Evolutionary conservation across 2,329 filamentous ascomycete species (phyloP).

Genomic region (Coleophoma eucalyptorum): DNA sequence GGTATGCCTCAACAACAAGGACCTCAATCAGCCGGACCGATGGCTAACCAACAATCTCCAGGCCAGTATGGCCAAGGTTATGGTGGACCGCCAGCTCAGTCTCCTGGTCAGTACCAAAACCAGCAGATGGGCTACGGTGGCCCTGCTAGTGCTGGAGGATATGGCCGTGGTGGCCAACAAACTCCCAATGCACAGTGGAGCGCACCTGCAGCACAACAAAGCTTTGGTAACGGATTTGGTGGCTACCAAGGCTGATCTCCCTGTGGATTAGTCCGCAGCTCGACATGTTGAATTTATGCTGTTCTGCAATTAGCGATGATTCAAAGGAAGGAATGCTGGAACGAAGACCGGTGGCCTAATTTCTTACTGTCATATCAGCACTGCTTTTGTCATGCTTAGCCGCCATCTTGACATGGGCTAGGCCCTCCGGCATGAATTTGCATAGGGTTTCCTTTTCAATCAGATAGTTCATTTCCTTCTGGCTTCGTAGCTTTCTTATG

Average conservation of each 20-base stretch:
- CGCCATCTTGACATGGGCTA: constrained; percentile 15
- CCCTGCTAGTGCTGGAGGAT: constrained; percentile 76
- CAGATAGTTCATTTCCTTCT: constrained; percentile 21
- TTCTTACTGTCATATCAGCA: constrained; percentile 16
- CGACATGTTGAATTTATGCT: constrained; percentile 10
- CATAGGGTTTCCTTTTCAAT: constrained; percentile 23
- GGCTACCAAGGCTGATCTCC: constrained; percentile 54
- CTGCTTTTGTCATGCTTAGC: constrained; percentile 13
- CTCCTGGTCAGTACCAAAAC: constrained; percentile 58
- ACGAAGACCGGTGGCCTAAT: constrained; percentile 18
- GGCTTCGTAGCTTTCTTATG: constrained; percentile 20
- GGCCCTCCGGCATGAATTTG: constrained; percentile 20
- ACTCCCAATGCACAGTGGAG: constrained; percentile 31
- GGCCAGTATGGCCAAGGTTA: constrained; percentile 60
- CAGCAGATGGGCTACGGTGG: constrained; percentile 71
- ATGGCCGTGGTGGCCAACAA: constrained; percentile 66
- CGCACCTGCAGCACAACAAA: constrained; percentile 51
- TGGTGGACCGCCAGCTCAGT: constrained; percentile 56
- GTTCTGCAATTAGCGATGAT: constrained; percentile 7
- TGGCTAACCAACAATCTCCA: constrained; percentile 33
- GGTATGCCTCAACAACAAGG: constrained; percentile 46
- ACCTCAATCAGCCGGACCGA: constrained; percentile 31
- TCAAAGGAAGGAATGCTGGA: constrained; percentile 15
- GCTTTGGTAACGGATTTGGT: constrained; percentile 59
- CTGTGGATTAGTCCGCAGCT: constrained; percentile 3